Evolutionary conservation across 1,284 basidiomycete genomes (phyloP).

Genomic region (Tilletia horrida): DNA sequence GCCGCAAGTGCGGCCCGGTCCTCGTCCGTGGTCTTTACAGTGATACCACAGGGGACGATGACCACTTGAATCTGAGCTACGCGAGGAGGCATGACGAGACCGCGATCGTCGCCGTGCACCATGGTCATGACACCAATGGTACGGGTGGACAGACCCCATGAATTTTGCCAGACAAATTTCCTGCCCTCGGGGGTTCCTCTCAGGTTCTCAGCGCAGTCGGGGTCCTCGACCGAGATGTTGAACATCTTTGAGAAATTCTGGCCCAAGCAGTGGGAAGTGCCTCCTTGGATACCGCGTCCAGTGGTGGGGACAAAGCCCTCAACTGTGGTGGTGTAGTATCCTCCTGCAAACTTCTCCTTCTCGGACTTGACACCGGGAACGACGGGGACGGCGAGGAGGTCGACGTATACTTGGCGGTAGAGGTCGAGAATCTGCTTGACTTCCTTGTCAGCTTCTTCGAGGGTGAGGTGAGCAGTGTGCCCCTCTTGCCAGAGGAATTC

Average conservation of each 20-base stretch:
- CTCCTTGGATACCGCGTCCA: conserved; percentile 94
- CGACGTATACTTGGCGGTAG: conserved; percentile 93
- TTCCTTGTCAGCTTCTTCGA: conserved; percentile 83
- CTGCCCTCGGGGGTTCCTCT: conserved; percentile 56
- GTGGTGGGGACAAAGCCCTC: conserved; percentile 97
- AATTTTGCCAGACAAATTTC: conserved; percentile 95
- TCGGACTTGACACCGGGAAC: conserved; percentile 95
- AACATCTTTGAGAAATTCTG: conserved; percentile 99
- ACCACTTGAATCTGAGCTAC: conserved; percentile 90
- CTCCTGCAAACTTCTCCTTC: conserved; percentile 99
- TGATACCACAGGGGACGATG: conserved; percentile 85
- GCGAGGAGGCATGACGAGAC: conserved; percentile 87
- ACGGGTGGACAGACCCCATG: conserved; percentile 95
- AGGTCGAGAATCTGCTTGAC: conserved; percentile 91
- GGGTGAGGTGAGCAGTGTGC: conserved; percentile 89
- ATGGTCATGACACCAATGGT: conserved; percentile 99
- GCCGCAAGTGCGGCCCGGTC: conserved; percentile 71
- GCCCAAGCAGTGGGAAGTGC: conserved; percentile 94
- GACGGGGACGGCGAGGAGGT: conserved; percentile 94
- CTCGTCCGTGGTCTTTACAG: conserved; percentile 58
- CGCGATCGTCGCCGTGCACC: conserved; percentile 97
- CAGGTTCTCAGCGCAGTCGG: conserved; percentile 47
- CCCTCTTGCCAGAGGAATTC: conserved; percentile 99
- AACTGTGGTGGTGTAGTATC: conserved; percentile 94
- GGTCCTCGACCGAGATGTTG: conserved; percentile 91